These are phyloP conservation scores for Fusarium odoratissimum DNA, from an alignment of 2,329 filamentous ascomycete genomes.

Conservation along the genomic window DNA sequence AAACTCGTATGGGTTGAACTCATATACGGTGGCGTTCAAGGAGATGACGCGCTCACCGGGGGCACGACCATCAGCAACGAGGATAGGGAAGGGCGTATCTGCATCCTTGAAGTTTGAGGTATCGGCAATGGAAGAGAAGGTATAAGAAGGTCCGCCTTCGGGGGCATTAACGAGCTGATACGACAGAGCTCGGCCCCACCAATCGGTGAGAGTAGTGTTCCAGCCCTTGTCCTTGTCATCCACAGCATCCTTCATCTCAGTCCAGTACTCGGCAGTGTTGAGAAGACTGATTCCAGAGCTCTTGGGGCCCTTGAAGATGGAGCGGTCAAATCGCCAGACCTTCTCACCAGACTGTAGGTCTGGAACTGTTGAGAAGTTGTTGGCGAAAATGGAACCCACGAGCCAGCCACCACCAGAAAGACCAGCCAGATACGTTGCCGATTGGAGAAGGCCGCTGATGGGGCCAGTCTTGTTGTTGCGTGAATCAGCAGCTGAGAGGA, in stretches of 20 bases:
- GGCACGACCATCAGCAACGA: slow-evolving; percentile 61
- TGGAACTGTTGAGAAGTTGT: slow-evolving; percentile 78
- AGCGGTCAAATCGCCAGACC: slow-evolving; percentile 56
- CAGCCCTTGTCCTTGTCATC: slow-evolving; percentile 55
- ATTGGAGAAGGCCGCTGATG: slow-evolving; percentile 83
- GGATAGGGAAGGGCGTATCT: slow-evolving; percentile 60
- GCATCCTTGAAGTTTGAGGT: slow-evolving; percentile 57
- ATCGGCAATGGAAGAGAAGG: slow-evolving; percentile 77
- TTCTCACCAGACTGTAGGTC: slow-evolving; percentile 46
- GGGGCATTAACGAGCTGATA: slow-evolving; percentile 85
- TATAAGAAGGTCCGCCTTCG: slow-evolving; percentile 79
- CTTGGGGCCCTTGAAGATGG: slow-evolving; percentile 55
- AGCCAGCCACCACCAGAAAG: slow-evolving; percentile 88
- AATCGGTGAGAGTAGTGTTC: slow-evolving; percentile 81
- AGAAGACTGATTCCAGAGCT: slow-evolving; percentile 49
- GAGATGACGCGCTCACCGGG: slow-evolving; percentile 57
- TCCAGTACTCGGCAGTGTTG: slow-evolving; percentile 43
- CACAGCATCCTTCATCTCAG: slow-evolving; percentile 50
- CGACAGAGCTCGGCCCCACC: slow-evolving; percentile 85
- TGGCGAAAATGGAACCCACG: slow-evolving; percentile 80
- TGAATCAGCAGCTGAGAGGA: slow-evolving; percentile 82
- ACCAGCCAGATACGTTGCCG: slow-evolving; percentile 82
- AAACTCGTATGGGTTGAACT: slow-evolving; percentile 75
- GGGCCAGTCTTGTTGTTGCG: slow-evolving; percentile 66
- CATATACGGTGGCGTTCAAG: slow-evolving; percentile 71